These are phyloP conservation scores for Panaeolus cyanescens DNA, from an alignment of 768 basidiomycete species.

Conservation along the genomic window DNA sequence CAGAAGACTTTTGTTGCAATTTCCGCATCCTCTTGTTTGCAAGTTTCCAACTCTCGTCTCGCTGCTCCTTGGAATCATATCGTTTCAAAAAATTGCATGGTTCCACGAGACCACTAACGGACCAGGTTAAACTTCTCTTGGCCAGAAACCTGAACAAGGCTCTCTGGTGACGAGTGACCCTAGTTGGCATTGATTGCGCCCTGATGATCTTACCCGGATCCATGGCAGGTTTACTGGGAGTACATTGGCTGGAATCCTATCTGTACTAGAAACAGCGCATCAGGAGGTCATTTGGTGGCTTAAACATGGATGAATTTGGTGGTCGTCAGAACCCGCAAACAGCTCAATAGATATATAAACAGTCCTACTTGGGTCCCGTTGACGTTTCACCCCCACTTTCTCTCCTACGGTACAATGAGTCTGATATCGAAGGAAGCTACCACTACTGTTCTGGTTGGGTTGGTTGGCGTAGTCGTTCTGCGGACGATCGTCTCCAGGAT, in stretches of 20 bases:
- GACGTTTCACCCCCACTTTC: not conserved
- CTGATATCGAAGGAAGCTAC: not conserved
- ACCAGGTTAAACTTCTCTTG: not conserved
- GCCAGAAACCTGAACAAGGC: not conserved
- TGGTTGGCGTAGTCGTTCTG: slow-evolving; percentile 8
- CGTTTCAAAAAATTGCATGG: not conserved
- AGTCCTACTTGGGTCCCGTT: not conserved
- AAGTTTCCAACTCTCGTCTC: no score
- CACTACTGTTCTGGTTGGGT: not conserved
- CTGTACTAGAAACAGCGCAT: not conserved
- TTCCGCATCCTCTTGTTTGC: not conserved
- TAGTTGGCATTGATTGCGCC: not conserved
- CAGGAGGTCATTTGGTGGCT: not conserved
- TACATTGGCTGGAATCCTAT: not conserved
- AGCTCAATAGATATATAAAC: not conserved
- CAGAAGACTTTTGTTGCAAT: no score
- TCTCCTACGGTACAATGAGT: not conserved
- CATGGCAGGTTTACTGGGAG: not conserved
- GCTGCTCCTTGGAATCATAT: no score
- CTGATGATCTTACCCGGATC: not conserved
- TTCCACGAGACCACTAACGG: not conserved
- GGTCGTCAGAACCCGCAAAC: not conserved
- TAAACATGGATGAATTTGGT: not conserved
- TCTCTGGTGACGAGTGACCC: not conserved
- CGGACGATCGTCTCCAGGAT: slow-evolving; percentile 9